Conservation (phyloP, 345 rosid genomes). For the Melaleuca quinquenervia region DNA sequence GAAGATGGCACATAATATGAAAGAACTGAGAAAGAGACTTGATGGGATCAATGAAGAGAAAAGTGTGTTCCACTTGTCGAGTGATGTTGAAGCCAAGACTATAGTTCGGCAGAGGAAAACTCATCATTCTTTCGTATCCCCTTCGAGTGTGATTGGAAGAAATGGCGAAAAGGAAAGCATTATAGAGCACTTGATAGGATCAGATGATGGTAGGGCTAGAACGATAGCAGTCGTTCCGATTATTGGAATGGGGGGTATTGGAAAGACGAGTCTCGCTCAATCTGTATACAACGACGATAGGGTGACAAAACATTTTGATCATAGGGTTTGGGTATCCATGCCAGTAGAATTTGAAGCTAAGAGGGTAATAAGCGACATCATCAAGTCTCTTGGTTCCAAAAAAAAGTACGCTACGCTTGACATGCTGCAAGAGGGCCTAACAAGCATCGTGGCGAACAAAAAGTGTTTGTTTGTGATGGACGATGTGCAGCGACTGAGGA, state of each 20-base stretch:
- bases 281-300: slow-evolving; percentile 1
- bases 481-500: background rate
- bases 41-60: background rate
- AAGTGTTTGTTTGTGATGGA: slow-evolving; percentile 1
- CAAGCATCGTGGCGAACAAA: background rate
- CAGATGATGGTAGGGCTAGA: background rate
- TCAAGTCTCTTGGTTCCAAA: background rate
- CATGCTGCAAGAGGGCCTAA: background rate
- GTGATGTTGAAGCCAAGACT: background rate
- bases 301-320: background rate
- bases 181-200: background rate
- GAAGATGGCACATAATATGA: background rate
- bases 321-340: slow-evolving; percentile 1
- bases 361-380: background rate
- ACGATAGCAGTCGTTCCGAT: background rate
- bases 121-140: slow-evolving; percentile 2
- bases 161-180: background rate
- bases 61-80: background rate
- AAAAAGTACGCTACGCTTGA: background rate
- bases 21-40: background rate
- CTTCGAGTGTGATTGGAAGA: slow-evolving; percentile 5
- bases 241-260: slow-evolving; percentile 3
- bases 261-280: slow-evolving; percentile 4
- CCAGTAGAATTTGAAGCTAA: background rate
- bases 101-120: background rate